Percentiles rank a stretch among this genome's conserved stretches.
These are phyloP conservation scores for Verticillium nonalfalfae DNA, from an alignment of 2,329 filamentous ascomycete species.

Conservation along the genomic window DNA sequence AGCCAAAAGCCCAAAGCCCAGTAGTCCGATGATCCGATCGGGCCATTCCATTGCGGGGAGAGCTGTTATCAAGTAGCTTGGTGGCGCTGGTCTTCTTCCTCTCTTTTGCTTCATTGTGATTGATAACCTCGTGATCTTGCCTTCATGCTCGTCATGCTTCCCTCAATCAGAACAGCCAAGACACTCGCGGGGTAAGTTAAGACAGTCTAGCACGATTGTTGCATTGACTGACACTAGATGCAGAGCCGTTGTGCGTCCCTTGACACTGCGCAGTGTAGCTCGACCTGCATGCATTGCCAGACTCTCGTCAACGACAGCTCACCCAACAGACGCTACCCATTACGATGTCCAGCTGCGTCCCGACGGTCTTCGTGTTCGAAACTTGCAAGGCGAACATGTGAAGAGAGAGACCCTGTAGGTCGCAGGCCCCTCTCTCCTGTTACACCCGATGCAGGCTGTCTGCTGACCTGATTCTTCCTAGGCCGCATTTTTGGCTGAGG, in stretches of 20 bases:
- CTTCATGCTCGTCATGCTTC: not conserved
- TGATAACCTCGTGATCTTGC: not conserved
- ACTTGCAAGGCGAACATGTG: not conserved
- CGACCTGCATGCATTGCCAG: not conserved
- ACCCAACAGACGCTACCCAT: not conserved
- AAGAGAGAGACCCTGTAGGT: slow-evolving; percentile 12
- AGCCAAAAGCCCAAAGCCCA: not conserved
- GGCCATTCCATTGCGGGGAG: not conserved
- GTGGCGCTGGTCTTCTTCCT: not conserved
- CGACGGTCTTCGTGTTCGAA: slow-evolving; percentile 6
- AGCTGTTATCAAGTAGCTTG: not conserved
- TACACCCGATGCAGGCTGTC: not conserved
- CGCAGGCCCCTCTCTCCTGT: not conserved
- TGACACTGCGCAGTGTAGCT: not conserved
- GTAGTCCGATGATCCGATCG: not conserved
- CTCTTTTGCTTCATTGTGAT: not conserved
- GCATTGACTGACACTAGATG: not conserved
- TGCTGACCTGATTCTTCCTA: not conserved
- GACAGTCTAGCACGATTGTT: not conserved
- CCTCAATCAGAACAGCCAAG: not conserved
- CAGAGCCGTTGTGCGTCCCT: not conserved
- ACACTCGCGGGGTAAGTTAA: not conserved
- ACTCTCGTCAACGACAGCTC: not conserved
- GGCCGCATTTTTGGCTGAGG: slow-evolving; percentile 13
- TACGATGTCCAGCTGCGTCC: slow-evolving; percentile 1